Percentiles rank a stretch among this genome's conserved stretches.
Evolutionary conservation across 2,329 filamentous ascomycete species (phyloP).

Genomic region (Passalora sequoiae): DNA sequence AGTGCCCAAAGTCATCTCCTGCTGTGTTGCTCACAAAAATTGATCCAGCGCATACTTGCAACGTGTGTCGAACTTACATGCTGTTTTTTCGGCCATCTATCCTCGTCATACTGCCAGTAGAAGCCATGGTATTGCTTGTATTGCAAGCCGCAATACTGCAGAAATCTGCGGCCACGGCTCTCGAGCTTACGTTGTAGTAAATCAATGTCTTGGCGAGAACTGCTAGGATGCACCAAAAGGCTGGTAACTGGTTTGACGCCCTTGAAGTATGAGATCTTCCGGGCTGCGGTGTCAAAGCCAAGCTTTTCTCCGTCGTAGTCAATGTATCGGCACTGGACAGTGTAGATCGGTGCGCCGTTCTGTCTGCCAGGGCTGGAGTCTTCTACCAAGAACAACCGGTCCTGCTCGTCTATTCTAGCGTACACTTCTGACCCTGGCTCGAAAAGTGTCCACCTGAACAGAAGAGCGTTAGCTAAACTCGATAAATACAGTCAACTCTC

Average conservation of each 20-base stretch:
- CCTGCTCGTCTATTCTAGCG: neutral
- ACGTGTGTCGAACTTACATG: neutral
- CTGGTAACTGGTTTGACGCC: neutral
- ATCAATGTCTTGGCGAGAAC: neutral
- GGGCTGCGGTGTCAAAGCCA: conserved; percentile 1
- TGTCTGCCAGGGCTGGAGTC: conserved; percentile 1
- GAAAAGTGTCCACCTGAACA: neutral
- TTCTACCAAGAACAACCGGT: conserved; percentile 5
- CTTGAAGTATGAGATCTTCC: neutral
- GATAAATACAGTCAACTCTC: too few species aligned
- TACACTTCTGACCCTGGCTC: neutral
- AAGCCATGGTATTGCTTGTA: conserved; percentile 3
- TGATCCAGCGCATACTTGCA: too few species aligned
- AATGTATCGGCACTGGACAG: conserved; percentile 2
- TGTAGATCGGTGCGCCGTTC: neutral
- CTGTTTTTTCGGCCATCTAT: conserved; percentile 1
- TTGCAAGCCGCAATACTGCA: neutral
- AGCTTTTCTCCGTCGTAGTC: conserved; percentile 2
- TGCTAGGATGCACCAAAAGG: neutral
- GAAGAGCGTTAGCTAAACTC: too few species aligned
- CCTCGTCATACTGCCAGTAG: conserved; percentile 3
- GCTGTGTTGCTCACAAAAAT: too few species aligned
- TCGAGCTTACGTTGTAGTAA: neutral
- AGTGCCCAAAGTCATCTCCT: too few species aligned
- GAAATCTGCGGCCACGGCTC: neutral